Evolutionary conservation across 2,329 filamentous ascomycete genomes (phyloP).

Genomic region (Biscogniauxia mediterranea): DNA sequence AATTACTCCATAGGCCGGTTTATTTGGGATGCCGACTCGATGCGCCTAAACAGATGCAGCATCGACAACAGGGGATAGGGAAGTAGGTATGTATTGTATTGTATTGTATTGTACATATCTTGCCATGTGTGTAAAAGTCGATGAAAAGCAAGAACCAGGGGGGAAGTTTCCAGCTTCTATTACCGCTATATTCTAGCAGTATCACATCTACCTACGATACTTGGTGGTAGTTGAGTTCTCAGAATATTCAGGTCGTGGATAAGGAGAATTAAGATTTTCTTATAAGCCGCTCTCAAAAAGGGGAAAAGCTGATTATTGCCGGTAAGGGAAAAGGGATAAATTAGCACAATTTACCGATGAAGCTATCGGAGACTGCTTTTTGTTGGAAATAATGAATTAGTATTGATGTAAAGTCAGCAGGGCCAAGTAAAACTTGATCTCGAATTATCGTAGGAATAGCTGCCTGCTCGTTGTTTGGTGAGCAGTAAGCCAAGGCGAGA

Average conservation of each 20-base stretch:
- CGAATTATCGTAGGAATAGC: no score
- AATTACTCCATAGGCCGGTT: conserved; percentile 19
- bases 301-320: not conserved
- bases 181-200: not conserved
- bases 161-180: not conserved
- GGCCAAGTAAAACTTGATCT: no score
- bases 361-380: no score
- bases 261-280: no score
- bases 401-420: no score
- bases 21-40: conserved; percentile 22
- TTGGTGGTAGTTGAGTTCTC: not conserved
- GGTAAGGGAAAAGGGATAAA: no score
- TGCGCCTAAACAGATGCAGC: conserved; percentile 21
- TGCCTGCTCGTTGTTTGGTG: not conserved
- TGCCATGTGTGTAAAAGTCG: not conserved
- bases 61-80: conserved; percentile 19
- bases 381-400: no score
- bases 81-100: conserved; percentile 13
- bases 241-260: no score
- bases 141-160: not conserved
- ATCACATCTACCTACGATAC: not conserved
- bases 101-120: conserved; percentile 5
- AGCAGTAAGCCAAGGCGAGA: not conserved
- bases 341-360: no score
- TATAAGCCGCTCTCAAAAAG: not conserved